Evolutionary conservation across 768 basidiomycete species (phyloP).

Genomic region (Suillus sp.): DNA sequence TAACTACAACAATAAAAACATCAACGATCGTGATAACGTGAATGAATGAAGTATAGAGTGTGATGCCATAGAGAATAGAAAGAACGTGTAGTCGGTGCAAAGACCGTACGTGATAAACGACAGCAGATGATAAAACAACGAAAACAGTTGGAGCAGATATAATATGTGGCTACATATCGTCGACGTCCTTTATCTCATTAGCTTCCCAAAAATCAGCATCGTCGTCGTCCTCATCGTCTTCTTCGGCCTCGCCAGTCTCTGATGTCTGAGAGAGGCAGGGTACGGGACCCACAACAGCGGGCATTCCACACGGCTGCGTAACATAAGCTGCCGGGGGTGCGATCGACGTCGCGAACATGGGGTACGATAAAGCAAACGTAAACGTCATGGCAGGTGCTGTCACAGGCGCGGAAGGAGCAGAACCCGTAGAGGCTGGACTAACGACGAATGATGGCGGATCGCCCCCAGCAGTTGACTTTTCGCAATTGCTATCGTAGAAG

Average conservation of each 20-base stretch:
- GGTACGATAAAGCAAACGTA: no score
- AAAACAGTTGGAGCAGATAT: neutral
- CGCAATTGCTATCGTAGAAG: neutral
- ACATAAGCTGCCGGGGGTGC: no score
- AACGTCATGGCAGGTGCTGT: no score
- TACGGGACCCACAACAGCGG: no score
- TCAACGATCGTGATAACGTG: neutral
- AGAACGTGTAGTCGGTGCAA: neutral
- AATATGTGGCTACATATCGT: neutral
- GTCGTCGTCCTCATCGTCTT: no score
- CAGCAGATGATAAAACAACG: neutral
- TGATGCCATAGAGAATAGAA: neutral
- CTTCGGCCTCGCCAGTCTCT: no score
- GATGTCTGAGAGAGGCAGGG: no score
- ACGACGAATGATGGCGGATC: neutral
- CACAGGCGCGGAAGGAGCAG: neutral
- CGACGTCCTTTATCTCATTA: no score
- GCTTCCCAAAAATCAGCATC: no score
- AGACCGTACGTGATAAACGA: neutral
- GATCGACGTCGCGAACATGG: no score
- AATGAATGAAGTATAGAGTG: neutral
- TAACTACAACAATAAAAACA: neutral
- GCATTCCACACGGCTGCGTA: no score
- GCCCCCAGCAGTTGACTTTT: neutral
- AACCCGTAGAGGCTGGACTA: neutral